Evolutionary conservation across 163 green algal genomes (phyloP), one percentile per base, ranked within the genome.

Genomic region (Botryococcus braunii): DNA sequence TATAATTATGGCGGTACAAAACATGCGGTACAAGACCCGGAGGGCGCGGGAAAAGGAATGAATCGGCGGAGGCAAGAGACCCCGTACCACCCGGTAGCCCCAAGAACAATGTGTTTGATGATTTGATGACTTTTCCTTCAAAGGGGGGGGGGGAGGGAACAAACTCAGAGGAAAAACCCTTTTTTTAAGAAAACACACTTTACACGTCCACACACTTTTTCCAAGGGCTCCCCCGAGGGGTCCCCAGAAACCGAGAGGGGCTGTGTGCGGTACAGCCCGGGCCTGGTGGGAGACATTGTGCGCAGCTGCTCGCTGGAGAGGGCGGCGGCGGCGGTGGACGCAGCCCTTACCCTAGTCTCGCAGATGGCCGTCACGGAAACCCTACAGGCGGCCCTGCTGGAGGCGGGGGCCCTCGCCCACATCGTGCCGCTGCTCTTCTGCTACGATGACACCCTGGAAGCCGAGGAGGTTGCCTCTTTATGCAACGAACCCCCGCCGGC

Each of bases 341-440:
- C 85, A 4, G 89, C 89, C 0, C 73, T 97, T 49, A 64, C 89
- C 31, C 79, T 69, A 49, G 67, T 91, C 37, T 70, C 69, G 13
- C 77, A 91, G 60, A 75, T 91, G 76, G 77, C 78, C 13, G 75
- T 69, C 1, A 75, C 70, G 0, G 11, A 69, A 2, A 46, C 50
- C 3, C 72, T 89, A 52, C 82, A 91, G 70, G 62, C 37, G 23
- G 32, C 13, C 38, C 25, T 92, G 65, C 67, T 93, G 32, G 56
- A 73, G 23, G 41, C 63, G 0, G 85, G 83, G 2, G 78, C 74
- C 4, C 48, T 95, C 36, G 68, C 69, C 4, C 69, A 82, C 39
- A n/a, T 91, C 7, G 39, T 92, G 58, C 88, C 88, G 31, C 77
- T 94, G 48, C 75, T 92, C 37, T 78, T 94, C 17, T 64, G 69